These are phyloP conservation scores for Sclerospora graminicola DNA, from an alignment of 352 stramenopile species.

Conservation along the genomic window DNA sequence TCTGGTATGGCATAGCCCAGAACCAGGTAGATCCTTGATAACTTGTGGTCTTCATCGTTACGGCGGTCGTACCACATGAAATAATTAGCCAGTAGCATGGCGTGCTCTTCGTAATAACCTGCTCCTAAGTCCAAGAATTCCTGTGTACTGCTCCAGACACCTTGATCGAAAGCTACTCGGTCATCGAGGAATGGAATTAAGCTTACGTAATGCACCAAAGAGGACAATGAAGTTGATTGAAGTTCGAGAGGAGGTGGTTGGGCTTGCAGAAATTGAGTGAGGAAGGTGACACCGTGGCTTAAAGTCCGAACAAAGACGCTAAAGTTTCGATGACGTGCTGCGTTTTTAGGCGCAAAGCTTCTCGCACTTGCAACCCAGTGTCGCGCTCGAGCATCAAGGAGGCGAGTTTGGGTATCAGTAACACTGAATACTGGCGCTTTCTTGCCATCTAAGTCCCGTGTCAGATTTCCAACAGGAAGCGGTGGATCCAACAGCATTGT, in stretches of 20 bases:
- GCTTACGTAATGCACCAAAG: slow-evolving; percentile 79
- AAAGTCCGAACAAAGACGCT: slow-evolving; percentile 74
- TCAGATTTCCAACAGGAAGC: slow-evolving; percentile 24
- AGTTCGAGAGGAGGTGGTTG: slow-evolving; percentile 55
- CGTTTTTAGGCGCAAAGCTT: slow-evolving; percentile 6
- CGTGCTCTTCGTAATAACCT: slow-evolving; percentile 87
- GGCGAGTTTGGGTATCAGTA: slow-evolving; percentile 14
- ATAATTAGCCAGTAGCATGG: slow-evolving; percentile 87
- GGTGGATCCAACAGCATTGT: slow-evolving; percentile 85
- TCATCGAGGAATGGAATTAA: slow-evolving; percentile 89
- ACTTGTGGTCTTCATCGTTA: neutral
- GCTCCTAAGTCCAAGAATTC: slow-evolving; percentile 86
- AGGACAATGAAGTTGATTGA: slow-evolving; percentile 15
- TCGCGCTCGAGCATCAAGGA: slow-evolving; percentile 15
- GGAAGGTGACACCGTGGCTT: slow-evolving; percentile 47
- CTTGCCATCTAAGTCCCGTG: slow-evolving; percentile 14
- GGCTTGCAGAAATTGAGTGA: slow-evolving; percentile 59
- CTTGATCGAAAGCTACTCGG: slow-evolving; percentile 78
- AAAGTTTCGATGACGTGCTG: slow-evolving; percentile 29
- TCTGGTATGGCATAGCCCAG: no score
- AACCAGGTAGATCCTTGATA: no score
- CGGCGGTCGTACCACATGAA: slow-evolving; percentile 76
- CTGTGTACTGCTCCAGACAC: slow-evolving; percentile 86
- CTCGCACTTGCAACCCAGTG: slow-evolving; percentile 12
- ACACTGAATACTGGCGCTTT: slow-evolving; percentile 2